Percentiles rank a stretch among this genome's conserved stretches.
These are phyloP conservation scores for Stylonectria norvegica DNA, from an alignment of 2,329 filamentous ascomycete genomes.

Conservation along the genomic window DNA sequence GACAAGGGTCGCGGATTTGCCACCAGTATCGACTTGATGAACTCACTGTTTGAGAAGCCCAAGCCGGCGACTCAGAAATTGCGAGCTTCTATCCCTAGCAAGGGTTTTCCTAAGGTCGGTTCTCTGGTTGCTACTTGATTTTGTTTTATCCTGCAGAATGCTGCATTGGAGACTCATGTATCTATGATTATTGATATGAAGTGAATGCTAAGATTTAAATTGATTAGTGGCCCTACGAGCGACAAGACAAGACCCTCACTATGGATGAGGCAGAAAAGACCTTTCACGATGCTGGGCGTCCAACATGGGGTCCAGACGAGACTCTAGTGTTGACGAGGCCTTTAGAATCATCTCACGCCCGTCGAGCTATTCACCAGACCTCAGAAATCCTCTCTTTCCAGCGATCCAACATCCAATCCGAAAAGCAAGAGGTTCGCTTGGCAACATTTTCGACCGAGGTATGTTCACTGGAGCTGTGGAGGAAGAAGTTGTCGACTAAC, in stretches of 20 bases:
- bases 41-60: conserved; percentile 79
- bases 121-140: conserved; percentile 39
- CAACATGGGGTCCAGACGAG: conserved; percentile 74
- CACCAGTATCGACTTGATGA: conserved; percentile 94
- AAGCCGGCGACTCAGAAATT: conserved; percentile 55
- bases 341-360: conserved; percentile 38
- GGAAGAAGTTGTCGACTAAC: conserved; percentile 13
- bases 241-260: conserved; percentile 66
- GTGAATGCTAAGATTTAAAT: conserved; percentile 46
- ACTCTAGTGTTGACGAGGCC: conserved; percentile 59
- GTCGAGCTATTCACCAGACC: conserved; percentile 25
- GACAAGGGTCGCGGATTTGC: conserved; percentile 65
- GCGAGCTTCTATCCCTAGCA: conserved; percentile 49
- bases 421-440: conserved; percentile 62
- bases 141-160: conserved; percentile 23
- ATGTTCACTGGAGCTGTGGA: conserved; percentile 10
- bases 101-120: conserved; percentile 89
- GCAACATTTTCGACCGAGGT: conserved; percentile 59
- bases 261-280: conserved; percentile 61
- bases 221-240: conserved; percentile 80
- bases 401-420: conserved; percentile 54
- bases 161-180: conserved; percentile 31
- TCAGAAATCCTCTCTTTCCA: conserved; percentile 34
- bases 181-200: conserved; percentile 30
- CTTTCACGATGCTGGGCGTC: conserved; percentile 72